Evolutionary conservation across 75 land plant genomes (phyloP).

Genomic region (Cunninghamia lanceolata): DNA sequence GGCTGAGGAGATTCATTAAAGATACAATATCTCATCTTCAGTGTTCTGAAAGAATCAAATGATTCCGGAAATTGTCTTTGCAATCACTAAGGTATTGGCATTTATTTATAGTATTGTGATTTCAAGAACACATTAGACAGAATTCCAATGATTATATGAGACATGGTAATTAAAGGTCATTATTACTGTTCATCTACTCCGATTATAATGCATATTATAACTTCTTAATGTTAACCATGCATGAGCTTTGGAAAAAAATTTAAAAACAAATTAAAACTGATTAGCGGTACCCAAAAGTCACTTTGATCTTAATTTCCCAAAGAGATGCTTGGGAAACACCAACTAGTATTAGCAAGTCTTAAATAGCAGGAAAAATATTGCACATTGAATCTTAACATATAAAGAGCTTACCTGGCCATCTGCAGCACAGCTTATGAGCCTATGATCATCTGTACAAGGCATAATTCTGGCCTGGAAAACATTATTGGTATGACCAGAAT

Average conservation of each 20-base stretch:
- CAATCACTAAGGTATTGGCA: not conserved
- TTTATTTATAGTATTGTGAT: not conserved
- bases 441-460: constrained; percentile 69
- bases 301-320: not conserved
- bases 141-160: not conserved
- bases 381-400: not conserved
- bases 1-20: not conserved
- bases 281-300: not conserved
- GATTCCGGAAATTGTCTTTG: not conserved
- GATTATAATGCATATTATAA: not conserved
- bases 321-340: not conserved
- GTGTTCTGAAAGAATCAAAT: not conserved
- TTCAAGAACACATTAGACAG: not conserved
- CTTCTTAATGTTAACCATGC: not conserved
- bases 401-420: constrained; percentile 73
- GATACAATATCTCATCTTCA: not conserved
- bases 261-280: not conserved
- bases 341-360: not conserved
- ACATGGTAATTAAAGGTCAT: not conserved
- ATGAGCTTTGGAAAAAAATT: not conserved
- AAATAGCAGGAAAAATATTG: constrained; percentile 2
- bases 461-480: constrained; percentile 85
- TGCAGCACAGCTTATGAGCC: constrained; percentile 81
- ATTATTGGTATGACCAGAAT: constrained; percentile 75
- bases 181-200: not conserved